These are phyloP conservation scores for Sisymbrium irio DNA, from an alignment of 345 rosid genomes.

Conservation along the genomic window DNA sequence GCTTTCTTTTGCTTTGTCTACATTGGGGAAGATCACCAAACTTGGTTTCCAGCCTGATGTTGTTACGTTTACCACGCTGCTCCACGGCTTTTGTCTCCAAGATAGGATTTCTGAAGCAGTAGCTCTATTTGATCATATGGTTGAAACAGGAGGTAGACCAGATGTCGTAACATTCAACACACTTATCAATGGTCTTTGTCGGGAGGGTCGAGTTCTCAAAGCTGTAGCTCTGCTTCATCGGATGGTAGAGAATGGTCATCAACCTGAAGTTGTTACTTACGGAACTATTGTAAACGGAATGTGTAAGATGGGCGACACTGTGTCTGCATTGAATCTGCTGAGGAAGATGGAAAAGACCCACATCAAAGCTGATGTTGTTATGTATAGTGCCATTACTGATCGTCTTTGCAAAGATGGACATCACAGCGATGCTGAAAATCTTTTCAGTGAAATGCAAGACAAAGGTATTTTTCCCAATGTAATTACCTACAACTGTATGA, in stretches of 20 bases:
- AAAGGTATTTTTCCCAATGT: background rate
- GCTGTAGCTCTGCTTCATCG: background rate
- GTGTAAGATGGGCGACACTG: background rate
- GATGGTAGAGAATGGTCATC: background rate
- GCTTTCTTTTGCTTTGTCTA: background rate
- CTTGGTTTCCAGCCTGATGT: background rate
- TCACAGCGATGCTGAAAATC: background rate
- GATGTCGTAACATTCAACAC: background rate
- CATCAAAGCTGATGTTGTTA: background rate
- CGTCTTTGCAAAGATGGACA: slow-evolving; percentile 2
- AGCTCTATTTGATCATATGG: background rate
- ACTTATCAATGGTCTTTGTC: background rate
- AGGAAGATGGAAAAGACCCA: background rate
- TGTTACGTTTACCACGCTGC: background rate
- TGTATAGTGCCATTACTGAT: background rate
- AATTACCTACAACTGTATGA: background rate
- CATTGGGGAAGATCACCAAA: background rate
- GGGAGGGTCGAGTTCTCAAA: background rate
- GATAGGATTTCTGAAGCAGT: background rate
- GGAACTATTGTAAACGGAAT: background rate
- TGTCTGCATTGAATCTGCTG: background rate
- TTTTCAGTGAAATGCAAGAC: background rate
- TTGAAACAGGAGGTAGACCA: background rate
- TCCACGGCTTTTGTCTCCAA: background rate
- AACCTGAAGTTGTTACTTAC: background rate